Base-by-base conservation (phyloP, 1,284 basidiomycete species). In the Anthracocystis setariae region DNA sequence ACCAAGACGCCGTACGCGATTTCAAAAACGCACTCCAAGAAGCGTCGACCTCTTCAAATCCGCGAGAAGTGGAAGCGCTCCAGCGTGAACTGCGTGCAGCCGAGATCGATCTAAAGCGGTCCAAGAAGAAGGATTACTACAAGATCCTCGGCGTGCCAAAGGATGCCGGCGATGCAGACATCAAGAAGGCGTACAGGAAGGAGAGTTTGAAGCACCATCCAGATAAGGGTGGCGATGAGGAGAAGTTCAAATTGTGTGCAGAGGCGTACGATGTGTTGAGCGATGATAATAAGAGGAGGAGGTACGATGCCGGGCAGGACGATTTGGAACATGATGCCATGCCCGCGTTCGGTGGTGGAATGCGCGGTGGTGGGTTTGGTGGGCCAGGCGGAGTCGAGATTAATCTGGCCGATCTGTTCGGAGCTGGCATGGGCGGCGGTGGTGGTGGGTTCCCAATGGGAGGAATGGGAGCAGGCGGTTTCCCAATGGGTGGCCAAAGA, bases 11-110 rank as follows among this genome's bases (percentile, higher is more conserved):
- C 3, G 86, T 94, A 40, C 85, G 86, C 8, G 92, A 93, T 80
- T 93, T 93, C 85, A 90, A 90, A 72, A 83, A 86, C 29, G 90
- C 92, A 1, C 87, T 91, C 46, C 88, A 92, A 76, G 89, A 91
- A 43, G 73, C 73, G 5, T 46, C 46, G 1, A 49, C 58, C 20
- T 43, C 55, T 2, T 67, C 67, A 12, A 27, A 5, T n/a, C 63
- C 61, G 2, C 38, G 58, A 13, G 92, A 93, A 71, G 86, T 88
- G 29, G 86, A 88, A 17, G 85, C 87, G 17, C 84, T 93, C 46
- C 86, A 85, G 64, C 78, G 82, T 1, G 92, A 94, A 79, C 84
- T 79, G 33, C 65, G 75, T 0, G 27, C 44, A 9, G 79, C 78
- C 5, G 79, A 81, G 49, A 68, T 81, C 32, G 78, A 81, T 39